Base-by-base conservation (phyloP, 2,329 filamentous ascomycete species). In the Tolypocladium album region DNA sequence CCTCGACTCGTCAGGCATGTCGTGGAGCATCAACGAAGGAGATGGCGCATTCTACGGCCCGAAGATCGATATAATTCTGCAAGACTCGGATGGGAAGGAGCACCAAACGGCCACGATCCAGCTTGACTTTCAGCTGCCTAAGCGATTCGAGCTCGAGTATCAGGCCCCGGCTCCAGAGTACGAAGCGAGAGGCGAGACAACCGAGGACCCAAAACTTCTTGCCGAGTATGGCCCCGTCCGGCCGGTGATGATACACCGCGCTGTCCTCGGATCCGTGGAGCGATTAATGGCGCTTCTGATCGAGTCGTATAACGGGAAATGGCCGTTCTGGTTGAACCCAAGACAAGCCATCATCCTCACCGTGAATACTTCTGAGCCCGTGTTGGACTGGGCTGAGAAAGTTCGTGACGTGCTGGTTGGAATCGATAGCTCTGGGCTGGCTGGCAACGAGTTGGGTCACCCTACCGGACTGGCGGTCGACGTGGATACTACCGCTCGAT, bases 11-110 rank as follows among this genome's bases (percentile, higher is more conserved):
- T 92, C 90, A 17, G 87, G 86, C 12, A 82, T 85, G 66, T 75
- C 82, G 42, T 96, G 90, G 89, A 82, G 81, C 2, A 66, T 93
- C 60, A 93, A 92, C 63, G 82, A 88, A 67, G 90, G 90, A 13
- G 91, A 95, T 62, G 91, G 92, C 17, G 91, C 91, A 4, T 96
- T 96, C 69, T 96, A 96, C 68, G 91, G 92, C 0, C 91, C 92
- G 39, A 96, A 96, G 75, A 96, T 96, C 64, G 91, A 96, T 69
- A 89, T 96, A 53, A 85, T 95, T 45, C 74, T 96, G 55, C 84
- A 82, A 62, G 91, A 95, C 69, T 87, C 88, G 1, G 83, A 90
- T 67, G 90, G 89, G 9, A 95, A 93, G 69, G 89, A 92, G 67
- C 91, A 95, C 69, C 91, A 96, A 70, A 90, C 92, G 3, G 92